phyloP scores from a whole-genome alignment of 176 grass and related monocot genomes.

The Rhynchospora breviuscula region DNA sequence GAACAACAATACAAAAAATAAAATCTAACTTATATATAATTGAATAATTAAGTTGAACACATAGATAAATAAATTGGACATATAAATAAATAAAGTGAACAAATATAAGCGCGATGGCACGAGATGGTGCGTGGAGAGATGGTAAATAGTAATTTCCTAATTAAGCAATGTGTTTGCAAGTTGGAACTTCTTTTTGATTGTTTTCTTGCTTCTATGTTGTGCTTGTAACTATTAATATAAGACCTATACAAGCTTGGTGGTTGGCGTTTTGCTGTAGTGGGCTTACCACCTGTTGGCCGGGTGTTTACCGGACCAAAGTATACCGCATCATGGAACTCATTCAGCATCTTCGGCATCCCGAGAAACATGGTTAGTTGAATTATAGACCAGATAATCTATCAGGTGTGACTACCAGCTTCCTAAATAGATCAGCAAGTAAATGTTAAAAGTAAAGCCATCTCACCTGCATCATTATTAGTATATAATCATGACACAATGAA shows the following conservation, averaged over 20 bases:
- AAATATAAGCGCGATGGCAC: no score
- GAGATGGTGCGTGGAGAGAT: no score
- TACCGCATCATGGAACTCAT: no score
- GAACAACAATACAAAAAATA: no score
- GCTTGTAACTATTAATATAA: neutral
- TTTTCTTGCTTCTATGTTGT: neutral
- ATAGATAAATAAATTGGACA: no score
- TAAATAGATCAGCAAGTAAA: neutral
- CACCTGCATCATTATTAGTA: neutral
- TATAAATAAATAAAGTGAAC: no score
- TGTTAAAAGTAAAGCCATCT: neutral
- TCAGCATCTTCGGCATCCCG: no score
- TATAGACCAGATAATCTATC: neutral
- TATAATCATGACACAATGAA: neutral
- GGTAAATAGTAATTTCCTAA: no score
- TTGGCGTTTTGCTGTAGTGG: slow-evolving; percentile 29
- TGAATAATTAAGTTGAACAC: no score
- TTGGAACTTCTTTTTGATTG: neutral
- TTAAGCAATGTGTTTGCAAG: neutral
- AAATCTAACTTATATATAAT: no score
- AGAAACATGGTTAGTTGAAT: slow-evolving; percentile 20
- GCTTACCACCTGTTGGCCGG: slow-evolving; percentile 45
- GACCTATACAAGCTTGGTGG: slow-evolving; percentile 31
- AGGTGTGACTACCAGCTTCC: neutral
- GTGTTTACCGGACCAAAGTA: no score